Conservation (phyloP, 179 eudicot genomes). For the Actinidia arguta region DNA sequence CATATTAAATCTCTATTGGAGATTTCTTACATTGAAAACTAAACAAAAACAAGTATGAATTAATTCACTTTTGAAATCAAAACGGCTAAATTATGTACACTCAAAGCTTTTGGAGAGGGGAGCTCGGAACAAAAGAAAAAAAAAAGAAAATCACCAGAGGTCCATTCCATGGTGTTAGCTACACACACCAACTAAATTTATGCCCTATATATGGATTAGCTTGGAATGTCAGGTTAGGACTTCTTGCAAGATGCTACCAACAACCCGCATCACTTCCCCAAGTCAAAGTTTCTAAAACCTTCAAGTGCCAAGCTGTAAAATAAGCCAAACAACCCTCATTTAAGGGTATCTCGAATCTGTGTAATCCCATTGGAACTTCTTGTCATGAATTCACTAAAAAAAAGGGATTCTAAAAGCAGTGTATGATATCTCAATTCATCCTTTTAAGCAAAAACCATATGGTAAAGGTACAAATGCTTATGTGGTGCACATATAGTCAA, state of each 20-base stretch:
- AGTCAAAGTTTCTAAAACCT: background rate
- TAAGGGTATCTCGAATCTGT: background rate
- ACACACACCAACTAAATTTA: too few relatives aligned
- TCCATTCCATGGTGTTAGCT: too few relatives aligned
- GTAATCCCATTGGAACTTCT: background rate
- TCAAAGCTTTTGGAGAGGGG: too few relatives aligned
- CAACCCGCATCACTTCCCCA: background rate
- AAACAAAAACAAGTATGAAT: too few relatives aligned
- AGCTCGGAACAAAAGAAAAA: too few relatives aligned
- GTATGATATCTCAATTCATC: background rate
- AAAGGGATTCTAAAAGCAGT: background rate
- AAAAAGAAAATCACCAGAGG: too few relatives aligned
- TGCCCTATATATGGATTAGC: too few relatives aligned
- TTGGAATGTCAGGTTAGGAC: background rate
- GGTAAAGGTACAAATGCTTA: background rate
- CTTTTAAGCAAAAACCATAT: constrained; percentile 3
- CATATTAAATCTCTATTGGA: too few relatives aligned
- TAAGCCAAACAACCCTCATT: background rate
- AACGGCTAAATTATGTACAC: too few relatives aligned
- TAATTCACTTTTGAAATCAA: too few relatives aligned
- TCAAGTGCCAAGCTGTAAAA: background rate
- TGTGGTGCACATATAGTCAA: constrained; percentile 6
- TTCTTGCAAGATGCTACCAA: constrained; percentile 6
- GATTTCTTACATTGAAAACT: too few relatives aligned
- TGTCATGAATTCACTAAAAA: background rate